Evolutionary conservation across 257 asterid genomes (phyloP).

Genomic region (Penstemon barbatus): DNA sequence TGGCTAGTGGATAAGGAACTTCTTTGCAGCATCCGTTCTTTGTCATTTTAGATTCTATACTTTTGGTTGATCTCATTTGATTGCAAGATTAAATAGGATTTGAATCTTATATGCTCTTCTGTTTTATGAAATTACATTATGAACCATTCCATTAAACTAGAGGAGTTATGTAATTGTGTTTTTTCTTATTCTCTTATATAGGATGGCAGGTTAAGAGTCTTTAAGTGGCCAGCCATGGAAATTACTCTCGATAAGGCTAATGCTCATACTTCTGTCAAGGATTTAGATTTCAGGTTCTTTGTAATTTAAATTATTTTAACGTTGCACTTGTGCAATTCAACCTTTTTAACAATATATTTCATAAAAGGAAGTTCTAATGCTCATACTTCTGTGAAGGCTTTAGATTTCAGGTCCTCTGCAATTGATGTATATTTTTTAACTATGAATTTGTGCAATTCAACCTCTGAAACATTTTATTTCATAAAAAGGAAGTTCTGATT

Average conservation of each 20-base stretch:
- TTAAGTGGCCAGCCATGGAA: constrained; percentile 91
- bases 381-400: no score
- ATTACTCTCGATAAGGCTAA: constrained; percentile 54
- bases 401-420: no score
- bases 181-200: constrained; percentile 36
- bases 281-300: constrained; percentile 83
- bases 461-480: constrained; percentile 17
- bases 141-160: constrained; percentile 15
- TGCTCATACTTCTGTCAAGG: constrained; percentile 79
- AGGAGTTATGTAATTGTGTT: constrained; percentile 11
- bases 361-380: no score
- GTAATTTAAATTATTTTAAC: neutral
- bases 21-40: neutral
- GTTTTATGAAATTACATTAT: constrained; percentile 3
- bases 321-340: no score
- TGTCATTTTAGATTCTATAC: neutral
- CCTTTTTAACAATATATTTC: no score
- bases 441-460: constrained; percentile 9
- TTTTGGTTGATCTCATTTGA: neutral
- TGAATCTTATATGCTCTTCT: neutral
- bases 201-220: constrained; percentile 95
- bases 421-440: neutral
- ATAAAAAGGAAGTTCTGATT: constrained; percentile 18
- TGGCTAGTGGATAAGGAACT: constrained; percentile 12
- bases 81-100: neutral